Evolutionary conservation across 768 basidiomycete genomes (phyloP).

Genomic region (Neoboletus subvelutipes): DNA sequence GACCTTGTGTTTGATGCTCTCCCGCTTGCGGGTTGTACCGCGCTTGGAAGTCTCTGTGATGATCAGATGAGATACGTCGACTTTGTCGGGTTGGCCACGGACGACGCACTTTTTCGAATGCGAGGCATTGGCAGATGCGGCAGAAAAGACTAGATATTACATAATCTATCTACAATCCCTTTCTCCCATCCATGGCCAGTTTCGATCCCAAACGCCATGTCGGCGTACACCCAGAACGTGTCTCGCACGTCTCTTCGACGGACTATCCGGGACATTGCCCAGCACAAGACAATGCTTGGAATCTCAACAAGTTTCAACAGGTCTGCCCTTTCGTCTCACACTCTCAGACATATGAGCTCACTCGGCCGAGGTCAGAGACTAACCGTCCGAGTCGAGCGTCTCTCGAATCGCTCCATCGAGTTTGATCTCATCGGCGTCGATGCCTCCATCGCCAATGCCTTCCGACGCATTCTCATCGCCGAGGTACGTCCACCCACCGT

Average conservation of each 20-base stretch:
- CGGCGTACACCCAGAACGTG: slow-evolving; percentile 64
- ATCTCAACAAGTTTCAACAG: slow-evolving; percentile 68
- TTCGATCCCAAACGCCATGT: slow-evolving; percentile 57
- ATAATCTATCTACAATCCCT: slow-evolving; percentile 11
- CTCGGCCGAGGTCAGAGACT: slow-evolving; percentile 53
- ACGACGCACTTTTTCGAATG: slow-evolving; percentile 63
- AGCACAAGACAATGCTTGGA: slow-evolving; percentile 84
- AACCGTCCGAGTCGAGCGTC: slow-evolving; percentile 67
- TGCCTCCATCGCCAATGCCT: slow-evolving; percentile 93
- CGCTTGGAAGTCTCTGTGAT: slow-evolving; percentile 83
- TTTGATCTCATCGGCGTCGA: slow-evolving; percentile 96
- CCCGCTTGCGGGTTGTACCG: slow-evolving; percentile 66
- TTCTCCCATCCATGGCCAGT: slow-evolving; percentile 7
- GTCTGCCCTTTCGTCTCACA: slow-evolving; percentile 42
- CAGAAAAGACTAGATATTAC: slow-evolving; percentile 12
- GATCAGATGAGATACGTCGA: background rate
- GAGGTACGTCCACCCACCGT: slow-evolving; percentile 57
- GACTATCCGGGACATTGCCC: slow-evolving; percentile 91
- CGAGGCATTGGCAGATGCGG: slow-evolving; percentile 48
- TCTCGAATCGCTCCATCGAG: slow-evolving; percentile 83
- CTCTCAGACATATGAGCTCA: background rate
- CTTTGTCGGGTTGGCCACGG: background rate
- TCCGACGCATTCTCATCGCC: slow-evolving; percentile 88
- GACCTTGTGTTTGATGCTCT: slow-evolving; percentile 72
- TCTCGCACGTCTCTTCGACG: slow-evolving; percentile 80